A percentile compares a stretch with the other conserved stretches of the same genome.
Evolutionary conservation across 352 stramenopile genomes (phyloP).

Genomic region (Pythium aphanidermatum): DNA sequence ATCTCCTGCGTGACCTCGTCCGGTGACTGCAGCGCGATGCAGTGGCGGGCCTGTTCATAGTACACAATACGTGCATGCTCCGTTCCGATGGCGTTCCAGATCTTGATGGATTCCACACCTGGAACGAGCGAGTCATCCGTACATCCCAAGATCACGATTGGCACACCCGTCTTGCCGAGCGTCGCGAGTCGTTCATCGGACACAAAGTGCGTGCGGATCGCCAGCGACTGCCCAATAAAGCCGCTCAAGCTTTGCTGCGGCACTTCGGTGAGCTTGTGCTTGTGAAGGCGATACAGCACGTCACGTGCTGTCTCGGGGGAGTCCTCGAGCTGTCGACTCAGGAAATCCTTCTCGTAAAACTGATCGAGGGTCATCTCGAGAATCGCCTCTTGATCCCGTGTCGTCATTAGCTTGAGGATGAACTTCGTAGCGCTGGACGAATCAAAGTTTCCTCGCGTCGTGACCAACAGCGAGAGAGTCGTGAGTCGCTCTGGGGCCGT

Average conservation of each 20-base stretch:
- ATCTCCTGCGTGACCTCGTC: slow-evolving; percentile 24
- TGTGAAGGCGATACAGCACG: slow-evolving; percentile 36
- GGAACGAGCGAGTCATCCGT: slow-evolving; percentile 34
- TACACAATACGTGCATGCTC: slow-evolving; percentile 12
- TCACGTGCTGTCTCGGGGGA: slow-evolving; percentile 29
- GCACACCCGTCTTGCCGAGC: slow-evolving; percentile 20
- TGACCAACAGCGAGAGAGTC: slow-evolving; percentile 58
- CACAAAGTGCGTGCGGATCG: slow-evolving; percentile 37
- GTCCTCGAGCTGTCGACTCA: slow-evolving; percentile 27
- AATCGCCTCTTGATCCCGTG: slow-evolving; percentile 26
- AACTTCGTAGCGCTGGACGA: slow-evolving; percentile 19
- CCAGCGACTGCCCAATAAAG: slow-evolving; percentile 35
- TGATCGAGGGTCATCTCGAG: slow-evolving; percentile 42
- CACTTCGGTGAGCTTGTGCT: slow-evolving; percentile 18
- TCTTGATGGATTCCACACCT: slow-evolving; percentile 23
- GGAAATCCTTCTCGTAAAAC: slow-evolving; percentile 43
- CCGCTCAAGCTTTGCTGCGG: slow-evolving; percentile 23
- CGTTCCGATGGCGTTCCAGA: slow-evolving; percentile 15
- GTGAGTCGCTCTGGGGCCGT: slow-evolving; percentile 36
- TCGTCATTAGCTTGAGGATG: slow-evolving; percentile 32
- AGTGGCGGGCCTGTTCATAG: slow-evolving; percentile 32
- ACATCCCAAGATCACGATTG: slow-evolving; percentile 32
- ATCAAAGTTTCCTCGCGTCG: slow-evolving; percentile 43
- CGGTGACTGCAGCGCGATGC: slow-evolving; percentile 25
- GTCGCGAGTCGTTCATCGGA: slow-evolving; percentile 28